Conservation (phyloP, 441 rosid genomes). For the Euphorbia schlechtendalii region DNA sequence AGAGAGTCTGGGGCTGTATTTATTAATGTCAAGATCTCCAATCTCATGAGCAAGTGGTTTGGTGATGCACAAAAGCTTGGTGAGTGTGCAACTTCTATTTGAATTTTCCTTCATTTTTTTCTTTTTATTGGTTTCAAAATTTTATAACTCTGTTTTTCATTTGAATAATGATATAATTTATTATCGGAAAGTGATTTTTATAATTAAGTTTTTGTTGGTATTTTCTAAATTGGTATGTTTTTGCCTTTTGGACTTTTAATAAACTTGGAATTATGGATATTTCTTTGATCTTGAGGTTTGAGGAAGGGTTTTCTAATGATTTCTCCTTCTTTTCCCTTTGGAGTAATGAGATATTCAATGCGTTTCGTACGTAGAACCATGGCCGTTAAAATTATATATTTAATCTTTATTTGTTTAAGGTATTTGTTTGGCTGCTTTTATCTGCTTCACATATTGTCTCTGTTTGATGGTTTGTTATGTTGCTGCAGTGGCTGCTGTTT, state of each 20-base stretch:
- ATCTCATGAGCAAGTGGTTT: conserved; percentile 98
- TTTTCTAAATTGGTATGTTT: background rate
- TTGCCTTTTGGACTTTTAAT: background rate
- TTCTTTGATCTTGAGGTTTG: background rate
- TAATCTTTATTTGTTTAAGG: background rate
- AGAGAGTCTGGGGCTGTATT: conserved; percentile 95
- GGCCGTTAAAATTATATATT: too few species aligned
- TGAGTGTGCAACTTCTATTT: conserved; percentile 30
- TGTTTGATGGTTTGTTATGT: conserved; percentile 5
- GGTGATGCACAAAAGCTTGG: conserved; percentile 99
- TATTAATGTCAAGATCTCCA: conserved; percentile 75
- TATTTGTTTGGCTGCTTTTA: conserved; percentile 3
- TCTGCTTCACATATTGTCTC: background rate
- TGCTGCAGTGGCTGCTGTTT: conserved; percentile 86
- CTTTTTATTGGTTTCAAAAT: background rate
- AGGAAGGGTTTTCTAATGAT: background rate
- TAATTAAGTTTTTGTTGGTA: background rate
- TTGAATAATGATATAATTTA: too few species aligned
- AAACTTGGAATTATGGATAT: background rate
- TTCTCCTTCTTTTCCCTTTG: background rate
- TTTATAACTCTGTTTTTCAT: background rate
- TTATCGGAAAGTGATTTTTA: background rate
- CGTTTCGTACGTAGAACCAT: too few species aligned
- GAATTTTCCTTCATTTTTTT: background rate
- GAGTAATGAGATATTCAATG: too few species aligned